Conservation (phyloP, 768 basidiomycete species). For the Russula abietina region DNA sequence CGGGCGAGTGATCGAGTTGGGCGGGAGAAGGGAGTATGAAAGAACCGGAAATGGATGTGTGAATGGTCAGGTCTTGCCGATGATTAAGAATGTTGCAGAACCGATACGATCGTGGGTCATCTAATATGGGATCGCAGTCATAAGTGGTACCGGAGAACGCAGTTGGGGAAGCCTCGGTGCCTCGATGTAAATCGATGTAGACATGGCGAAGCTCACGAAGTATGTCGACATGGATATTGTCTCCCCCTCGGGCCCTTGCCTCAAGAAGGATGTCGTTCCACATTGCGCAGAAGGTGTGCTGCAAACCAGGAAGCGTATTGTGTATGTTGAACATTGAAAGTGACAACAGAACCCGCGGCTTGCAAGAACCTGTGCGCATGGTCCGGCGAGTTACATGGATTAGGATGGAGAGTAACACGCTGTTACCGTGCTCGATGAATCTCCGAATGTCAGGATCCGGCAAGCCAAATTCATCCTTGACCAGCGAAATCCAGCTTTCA, state of each 20-base stretch:
- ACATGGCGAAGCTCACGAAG: neutral
- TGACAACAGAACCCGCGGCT: neutral
- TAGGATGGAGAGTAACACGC: neutral
- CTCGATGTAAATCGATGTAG: constrained; percentile 3
- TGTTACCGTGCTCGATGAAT: neutral
- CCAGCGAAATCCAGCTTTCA: neutral
- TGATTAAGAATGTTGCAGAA: neutral
- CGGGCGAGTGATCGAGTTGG: neutral
- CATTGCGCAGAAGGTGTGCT: constrained; percentile 2
- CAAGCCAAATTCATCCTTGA: neutral
- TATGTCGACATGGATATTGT: neutral
- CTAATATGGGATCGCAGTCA: neutral
- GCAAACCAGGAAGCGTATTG: neutral
- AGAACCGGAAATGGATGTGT: neutral
- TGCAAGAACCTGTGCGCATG: neutral
- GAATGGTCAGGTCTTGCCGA: neutral
- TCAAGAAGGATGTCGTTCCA: constrained; percentile 6
- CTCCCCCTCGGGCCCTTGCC: neutral
- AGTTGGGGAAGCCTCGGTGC: neutral
- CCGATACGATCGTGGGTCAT: neutral
- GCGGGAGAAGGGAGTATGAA: neutral
- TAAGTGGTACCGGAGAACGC: neutral
- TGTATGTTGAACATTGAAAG: neutral
- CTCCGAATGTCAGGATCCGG: neutral
- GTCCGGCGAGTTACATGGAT: neutral